Conservation (phyloP, 2,329 filamentous ascomycete species). For the Penicillium sp. region DNA sequence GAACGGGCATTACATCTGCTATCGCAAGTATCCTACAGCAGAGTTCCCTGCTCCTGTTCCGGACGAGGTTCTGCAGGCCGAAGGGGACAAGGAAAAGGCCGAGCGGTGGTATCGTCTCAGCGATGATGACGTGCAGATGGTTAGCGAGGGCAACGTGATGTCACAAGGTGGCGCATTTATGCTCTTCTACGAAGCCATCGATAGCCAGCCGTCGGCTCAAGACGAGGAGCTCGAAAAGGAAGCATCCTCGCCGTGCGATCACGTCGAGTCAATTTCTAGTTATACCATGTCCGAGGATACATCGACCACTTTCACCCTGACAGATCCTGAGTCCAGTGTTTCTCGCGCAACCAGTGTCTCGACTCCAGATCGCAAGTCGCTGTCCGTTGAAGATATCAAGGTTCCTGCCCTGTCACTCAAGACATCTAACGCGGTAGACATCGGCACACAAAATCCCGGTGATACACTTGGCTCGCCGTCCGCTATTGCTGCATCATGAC, state of each 20-base stretch:
- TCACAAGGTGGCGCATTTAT: slow-evolving; percentile 83
- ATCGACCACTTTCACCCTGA: slow-evolving; percentile 24
- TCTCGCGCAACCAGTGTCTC: slow-evolving; percentile 32
- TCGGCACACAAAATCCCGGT: neutral
- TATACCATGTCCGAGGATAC: slow-evolving; percentile 23
- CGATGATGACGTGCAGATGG: slow-evolving; percentile 74
- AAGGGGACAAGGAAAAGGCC: slow-evolving; percentile 33
- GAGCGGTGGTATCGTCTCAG: slow-evolving; percentile 85
- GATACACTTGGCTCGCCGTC: slow-evolving; percentile 6
- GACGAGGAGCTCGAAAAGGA: slow-evolving; percentile 1
- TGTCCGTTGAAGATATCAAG: slow-evolving; percentile 13
- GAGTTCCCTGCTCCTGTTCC: slow-evolving; percentile 32
- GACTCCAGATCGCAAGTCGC: slow-evolving; percentile 6
- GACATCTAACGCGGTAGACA: neutral
- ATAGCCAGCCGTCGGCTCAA: slow-evolving; percentile 25
- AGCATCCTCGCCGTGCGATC: slow-evolving; percentile 7
- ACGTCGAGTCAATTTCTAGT: slow-evolving; percentile 18
- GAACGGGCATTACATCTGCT: slow-evolving; percentile 93
- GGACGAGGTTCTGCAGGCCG: slow-evolving; percentile 30
- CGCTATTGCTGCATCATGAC: slow-evolving; percentile 8
- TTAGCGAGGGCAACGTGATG: slow-evolving; percentile 68
- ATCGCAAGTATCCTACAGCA: slow-evolving; percentile 60
- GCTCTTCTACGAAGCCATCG: slow-evolving; percentile 85
- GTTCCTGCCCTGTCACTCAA: neutral
- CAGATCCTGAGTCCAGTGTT: slow-evolving; percentile 26